Evolutionary conservation across 2,329 filamentous ascomycete genomes (phyloP).

Genomic region (Ceratocystis destructans): DNA sequence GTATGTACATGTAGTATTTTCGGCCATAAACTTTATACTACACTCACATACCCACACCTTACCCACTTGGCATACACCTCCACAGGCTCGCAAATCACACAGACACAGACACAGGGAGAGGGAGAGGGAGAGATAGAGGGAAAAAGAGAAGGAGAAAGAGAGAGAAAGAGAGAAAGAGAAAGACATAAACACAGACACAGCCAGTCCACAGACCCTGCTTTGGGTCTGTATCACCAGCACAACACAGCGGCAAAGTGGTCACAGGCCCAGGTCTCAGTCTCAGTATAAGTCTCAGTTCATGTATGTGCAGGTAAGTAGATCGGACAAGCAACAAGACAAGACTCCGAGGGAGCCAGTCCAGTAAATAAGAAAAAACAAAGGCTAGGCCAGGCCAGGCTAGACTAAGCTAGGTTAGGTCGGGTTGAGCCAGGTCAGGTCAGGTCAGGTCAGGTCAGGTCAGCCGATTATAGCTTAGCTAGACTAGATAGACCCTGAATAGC

Average conservation of each 20-base stretch:
- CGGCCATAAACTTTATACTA: too few species aligned
- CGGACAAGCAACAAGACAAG: slow-evolving; percentile 2
- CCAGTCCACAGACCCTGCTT: not conserved
- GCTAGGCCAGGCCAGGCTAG: not conserved
- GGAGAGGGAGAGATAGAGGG: too few species aligned
- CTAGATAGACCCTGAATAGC: too few species aligned
- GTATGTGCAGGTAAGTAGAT: not conserved
- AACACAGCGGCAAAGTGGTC: not conserved
- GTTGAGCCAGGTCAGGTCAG: not conserved
- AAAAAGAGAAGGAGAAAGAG: too few species aligned
- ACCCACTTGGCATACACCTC: too few species aligned
- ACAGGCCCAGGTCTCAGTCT: slow-evolving; percentile 1
- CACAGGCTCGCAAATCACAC: too few species aligned
- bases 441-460: not conserved
- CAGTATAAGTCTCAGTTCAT: slow-evolving; percentile 4
- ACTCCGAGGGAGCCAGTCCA: not conserved
- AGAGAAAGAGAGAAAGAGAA: too few species aligned
- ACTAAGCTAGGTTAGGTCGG: not conserved
- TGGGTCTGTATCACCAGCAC: not conserved
- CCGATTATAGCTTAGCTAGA: too few species aligned
- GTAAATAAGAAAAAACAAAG: not conserved
- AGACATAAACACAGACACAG: too few species aligned
- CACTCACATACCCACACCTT: too few species aligned
- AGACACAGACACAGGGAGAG: too few species aligned
- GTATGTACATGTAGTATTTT: not conserved